These are phyloP conservation scores for Chaetomium cochliodes DNA, from an alignment of 495 filamentous ascomycete genomes.

Conservation along the genomic window DNA sequence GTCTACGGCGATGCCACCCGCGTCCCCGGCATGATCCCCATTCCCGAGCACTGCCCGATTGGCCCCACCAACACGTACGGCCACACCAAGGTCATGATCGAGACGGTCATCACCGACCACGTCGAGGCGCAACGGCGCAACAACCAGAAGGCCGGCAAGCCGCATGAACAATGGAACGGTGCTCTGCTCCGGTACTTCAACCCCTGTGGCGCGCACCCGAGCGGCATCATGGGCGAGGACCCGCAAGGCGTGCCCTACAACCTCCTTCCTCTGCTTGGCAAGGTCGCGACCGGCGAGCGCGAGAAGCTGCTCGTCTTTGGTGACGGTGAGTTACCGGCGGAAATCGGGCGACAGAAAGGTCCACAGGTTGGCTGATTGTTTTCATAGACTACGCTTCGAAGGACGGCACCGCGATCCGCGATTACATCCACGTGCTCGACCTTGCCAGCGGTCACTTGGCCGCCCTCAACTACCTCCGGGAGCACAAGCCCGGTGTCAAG, in stretches of 20 bases:
- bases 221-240: slow-evolving; percentile 97
- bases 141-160: slow-evolving; percentile 73
- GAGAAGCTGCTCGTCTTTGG: slow-evolving; percentile 95
- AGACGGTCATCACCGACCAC: slow-evolving; percentile 86
- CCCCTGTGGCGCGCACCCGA: slow-evolving; percentile 90
- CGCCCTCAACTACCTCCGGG: slow-evolving; percentile 87
- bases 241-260: slow-evolving; percentile 96
- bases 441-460: slow-evolving; percentile 85
- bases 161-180: slow-evolving; percentile 81
- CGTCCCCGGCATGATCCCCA: slow-evolving; percentile 97
- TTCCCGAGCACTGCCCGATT: slow-evolving; percentile 93
- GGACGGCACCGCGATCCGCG: slow-evolving; percentile 73
- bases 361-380: neutral
- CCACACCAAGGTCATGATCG: slow-evolving; percentile 88
- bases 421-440: slow-evolving; percentile 84
- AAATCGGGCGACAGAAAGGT: neutral
- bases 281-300: slow-evolving; percentile 92
- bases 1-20: slow-evolving; percentile 98
- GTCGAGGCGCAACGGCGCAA: slow-evolving; percentile 85
- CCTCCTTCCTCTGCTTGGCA: slow-evolving; percentile 86
- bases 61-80: slow-evolving; percentile 97
- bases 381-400: slow-evolving; percentile 81
- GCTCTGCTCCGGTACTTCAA: slow-evolving; percentile 97
- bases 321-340: slow-evolving; percentile 61
- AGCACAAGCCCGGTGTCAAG: slow-evolving; percentile 84